phyloP scores from a whole-genome alignment of 345 rosid species.

The Reutealis trisperma region DNA sequence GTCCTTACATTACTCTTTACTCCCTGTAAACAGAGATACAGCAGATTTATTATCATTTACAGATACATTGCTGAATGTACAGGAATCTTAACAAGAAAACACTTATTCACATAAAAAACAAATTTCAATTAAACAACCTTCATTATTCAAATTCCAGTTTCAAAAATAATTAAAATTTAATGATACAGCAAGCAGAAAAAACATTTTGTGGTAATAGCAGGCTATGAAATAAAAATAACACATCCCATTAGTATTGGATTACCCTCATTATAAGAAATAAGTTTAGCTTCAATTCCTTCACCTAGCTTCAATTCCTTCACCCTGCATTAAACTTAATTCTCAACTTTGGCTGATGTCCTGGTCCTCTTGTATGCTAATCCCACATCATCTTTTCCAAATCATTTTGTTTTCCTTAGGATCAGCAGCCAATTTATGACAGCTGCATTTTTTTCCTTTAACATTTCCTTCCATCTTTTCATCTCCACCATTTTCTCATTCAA shows the following conservation, averaged over 20 bases:
- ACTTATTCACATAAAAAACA: neutral
- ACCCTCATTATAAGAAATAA: neutral
- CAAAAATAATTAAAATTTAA: neutral
- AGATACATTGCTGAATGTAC: slow-evolving; percentile 1
- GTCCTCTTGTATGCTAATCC: neutral
- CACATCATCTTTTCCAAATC: neutral
- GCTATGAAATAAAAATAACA: neutral
- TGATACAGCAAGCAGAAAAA: neutral
- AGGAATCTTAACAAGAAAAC: neutral
- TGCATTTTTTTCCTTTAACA: neutral
- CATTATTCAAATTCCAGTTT: too few relatives aligned
- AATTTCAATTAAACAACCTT: too few relatives aligned
- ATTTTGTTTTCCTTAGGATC: neutral
- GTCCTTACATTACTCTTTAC: slow-evolving; percentile 88
- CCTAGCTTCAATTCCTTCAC: too few relatives aligned
- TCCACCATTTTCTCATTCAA: neutral
- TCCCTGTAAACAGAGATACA: slow-evolving; percentile 50
- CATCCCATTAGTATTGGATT: neutral
- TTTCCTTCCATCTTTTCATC: neutral
- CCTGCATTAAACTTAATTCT: neutral
- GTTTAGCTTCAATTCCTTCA: too few relatives aligned
- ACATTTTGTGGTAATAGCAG: neutral
- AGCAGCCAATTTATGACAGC: neutral
- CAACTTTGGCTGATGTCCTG: neutral
- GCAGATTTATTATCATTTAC: neutral